Evolutionary conservation across 352 stramenopile species (phyloP), one percentile per base, ranked within the genome.

Genomic region (Aphanomyces cochlioides): DNA sequence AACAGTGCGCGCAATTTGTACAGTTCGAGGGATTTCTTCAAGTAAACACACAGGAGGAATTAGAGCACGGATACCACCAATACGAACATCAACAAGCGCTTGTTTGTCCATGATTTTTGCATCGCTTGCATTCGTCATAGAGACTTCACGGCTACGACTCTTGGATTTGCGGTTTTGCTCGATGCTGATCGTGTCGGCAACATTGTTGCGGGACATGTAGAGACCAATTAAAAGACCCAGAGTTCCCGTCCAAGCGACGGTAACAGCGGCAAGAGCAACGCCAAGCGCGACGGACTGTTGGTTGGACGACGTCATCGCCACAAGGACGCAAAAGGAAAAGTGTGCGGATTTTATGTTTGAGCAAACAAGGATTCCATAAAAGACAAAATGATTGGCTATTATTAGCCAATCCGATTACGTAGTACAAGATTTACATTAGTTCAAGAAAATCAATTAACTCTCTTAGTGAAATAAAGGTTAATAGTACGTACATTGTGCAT

Each of bases 11-110:
- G 90, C 81, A 47, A 92, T 85, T 19, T 83, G 71, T 6, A 81
- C 77, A 3, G 80, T 93, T 10, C 90, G 81, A 1, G 84, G 85
- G 17, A 93, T 74, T 73, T 93, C 84, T 58, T 91, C 85, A 13
- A 90, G 75, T 3, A 92, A 77, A 58, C 80, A 91, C 3, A 82
- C 76, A 8, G 85, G 85, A 40, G 85, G 82, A 37, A 92, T 77
- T 19, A 92, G 75, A 39, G 85, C 82, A 13, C 84, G 86, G 54
- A 92, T 92, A 21, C 39, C 45, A 43, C n/a, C 64, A 43, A 70
- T 61, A 41, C 21, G 45, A 6, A 70, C 45, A 17, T 70, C 47
- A n/a, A 61, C 43, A 13, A 70, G 40, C n/a, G 36, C 36, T 7
- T 70, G 64, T 45, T 70, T 61, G 54, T 61, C 43, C 45, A 70